Evolutionary conservation across 2,329 filamentous ascomycete genomes (phyloP).

Genomic region (Periglandula ipomoeae): DNA sequence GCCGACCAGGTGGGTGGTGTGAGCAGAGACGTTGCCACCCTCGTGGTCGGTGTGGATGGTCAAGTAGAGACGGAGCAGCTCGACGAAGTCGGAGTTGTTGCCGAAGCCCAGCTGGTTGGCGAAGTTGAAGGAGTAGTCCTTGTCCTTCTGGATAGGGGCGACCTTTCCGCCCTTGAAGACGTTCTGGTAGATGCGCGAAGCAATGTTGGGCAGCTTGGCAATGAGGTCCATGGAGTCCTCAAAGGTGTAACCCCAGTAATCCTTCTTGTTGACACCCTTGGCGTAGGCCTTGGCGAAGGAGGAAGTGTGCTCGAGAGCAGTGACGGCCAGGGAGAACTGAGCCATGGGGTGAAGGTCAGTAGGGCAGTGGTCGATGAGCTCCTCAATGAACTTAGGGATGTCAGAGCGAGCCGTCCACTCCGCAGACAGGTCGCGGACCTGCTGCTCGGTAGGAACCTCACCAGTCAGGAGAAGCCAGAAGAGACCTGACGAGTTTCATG

Average conservation of each 20-base stretch:
- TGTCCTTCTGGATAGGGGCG: conserved; percentile 89
- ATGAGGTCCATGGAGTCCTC: conserved; percentile 99
- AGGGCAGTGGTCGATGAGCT: conserved; percentile 99
- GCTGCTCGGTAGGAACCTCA: conserved; percentile 94
- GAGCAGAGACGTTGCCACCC: conserved; percentile 96
- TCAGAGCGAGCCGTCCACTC: conserved; percentile 98
- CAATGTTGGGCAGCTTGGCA: conserved; percentile 97
- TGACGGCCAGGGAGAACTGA: conserved; percentile 96
- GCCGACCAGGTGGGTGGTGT: conserved; percentile 97
- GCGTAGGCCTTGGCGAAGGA: conserved; percentile 97
- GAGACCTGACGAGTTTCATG: conserved; percentile 50
- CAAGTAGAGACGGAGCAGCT: conserved; percentile 97
- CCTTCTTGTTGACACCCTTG: conserved; percentile 98
- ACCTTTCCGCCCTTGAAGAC: conserved; percentile 99
- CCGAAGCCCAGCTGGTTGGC: conserved; percentile 98
- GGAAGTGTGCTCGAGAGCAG: conserved; percentile 96
- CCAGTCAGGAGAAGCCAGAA: conserved; percentile 99
- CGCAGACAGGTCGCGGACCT: conserved; percentile 94
- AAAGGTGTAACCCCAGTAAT: conserved; percentile 99
- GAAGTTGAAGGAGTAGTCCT: conserved; percentile 99
- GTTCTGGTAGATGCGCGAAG: conserved; percentile 98
- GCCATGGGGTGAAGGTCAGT: conserved; percentile 99
- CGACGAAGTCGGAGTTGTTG: conserved; percentile 91
- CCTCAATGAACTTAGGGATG: conserved; percentile 95
- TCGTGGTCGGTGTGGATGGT: conserved; percentile 99